Evolutionary conservation across 345 rosid species (phyloP), one percentile per base, ranked within the genome.

Genomic region (Erucastrum elatum): DNA sequence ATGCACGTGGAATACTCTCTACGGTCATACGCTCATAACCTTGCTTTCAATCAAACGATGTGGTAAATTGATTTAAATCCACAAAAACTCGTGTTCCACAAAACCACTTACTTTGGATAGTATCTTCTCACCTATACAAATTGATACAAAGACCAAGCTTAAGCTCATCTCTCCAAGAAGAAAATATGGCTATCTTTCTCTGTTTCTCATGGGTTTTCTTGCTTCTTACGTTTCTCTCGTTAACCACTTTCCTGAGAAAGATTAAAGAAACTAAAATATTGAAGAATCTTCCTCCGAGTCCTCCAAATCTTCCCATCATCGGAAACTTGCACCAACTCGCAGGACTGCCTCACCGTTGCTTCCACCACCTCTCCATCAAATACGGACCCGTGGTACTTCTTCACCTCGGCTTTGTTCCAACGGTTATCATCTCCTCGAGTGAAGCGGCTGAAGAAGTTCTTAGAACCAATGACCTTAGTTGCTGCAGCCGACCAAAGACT

Each of bases 361-460:
- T 68, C 15, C 62, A 68, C 17, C 27, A 51, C 15, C 72, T 69
- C 15, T 69, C 62, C 41, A 69, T 51, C 61, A 69, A 69, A 49
- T 53, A 69, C 62, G 72, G 72, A 15, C 72, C 60, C 16, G 72
- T 69, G 15, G 62, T 69, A 15, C 13, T 51, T 29, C 29, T 69
- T 51, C 72, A 26, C 9, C 72, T 69, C 61, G 72, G 72, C 12
- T 69, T 31, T 53, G 39, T 15, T 69, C 44, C 72, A 31, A 30
- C 37, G 15, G 62, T 69, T 51, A n/a, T 69, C 44, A 69, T 69
- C 61, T 69, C 72, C 62, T 51, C 72, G 0, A 69, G 72, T 30
- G 72, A 69, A 69, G 62, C 72, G 51, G 72, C 72, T 16, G 62
- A 51, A 51, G 62, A 69, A 51, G 72, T 69, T 15, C 62, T 69